Conservation (phyloP, 441 rosid species). For the Corymbia calophylla region DNA sequence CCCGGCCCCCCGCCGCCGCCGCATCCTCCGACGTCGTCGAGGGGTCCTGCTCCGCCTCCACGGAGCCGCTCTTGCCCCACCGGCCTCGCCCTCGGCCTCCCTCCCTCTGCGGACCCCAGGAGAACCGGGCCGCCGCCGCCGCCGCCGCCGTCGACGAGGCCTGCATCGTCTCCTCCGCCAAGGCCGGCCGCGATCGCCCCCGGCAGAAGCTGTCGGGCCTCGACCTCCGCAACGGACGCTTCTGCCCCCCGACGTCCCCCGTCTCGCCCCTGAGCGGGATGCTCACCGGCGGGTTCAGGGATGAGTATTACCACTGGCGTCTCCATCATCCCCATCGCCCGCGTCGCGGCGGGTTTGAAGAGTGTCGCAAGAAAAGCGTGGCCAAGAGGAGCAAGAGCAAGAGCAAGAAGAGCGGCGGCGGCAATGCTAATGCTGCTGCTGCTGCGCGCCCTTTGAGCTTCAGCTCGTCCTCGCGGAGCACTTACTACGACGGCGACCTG, state of each 20-base stretch:
- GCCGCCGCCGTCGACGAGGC: conserved; percentile 5
- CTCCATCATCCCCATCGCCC: background rate
- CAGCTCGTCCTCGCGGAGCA: background rate
- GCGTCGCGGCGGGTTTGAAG: background rate
- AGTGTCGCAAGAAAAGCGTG: background rate
- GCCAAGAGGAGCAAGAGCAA: background rate
- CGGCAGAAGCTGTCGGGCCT: background rate
- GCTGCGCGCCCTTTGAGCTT: background rate
- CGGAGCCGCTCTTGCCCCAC: conserved; percentile 5
- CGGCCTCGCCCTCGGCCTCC: conserved; percentile 4
- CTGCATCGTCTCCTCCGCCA: conserved; percentile 17
- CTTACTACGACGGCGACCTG: background rate
- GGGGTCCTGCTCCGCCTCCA: background rate
- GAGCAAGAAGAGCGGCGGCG: background rate
- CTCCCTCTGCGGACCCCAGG: conserved; percentile 32
- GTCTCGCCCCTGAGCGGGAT: background rate
- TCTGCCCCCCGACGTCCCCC: background rate
- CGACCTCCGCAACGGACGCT: background rate
- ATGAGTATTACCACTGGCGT: background rate
- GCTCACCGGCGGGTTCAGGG: background rate
- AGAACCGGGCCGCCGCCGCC: background rate
- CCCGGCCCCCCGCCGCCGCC: conserved; percentile 22
- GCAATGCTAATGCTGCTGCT: too few relatives aligned
- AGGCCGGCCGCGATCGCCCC: background rate
- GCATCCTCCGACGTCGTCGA: conserved; percentile 43